Evolutionary conservation across 768 basidiomycete species (phyloP).

Genomic region (Hemileccinum rubropunctum): DNA sequence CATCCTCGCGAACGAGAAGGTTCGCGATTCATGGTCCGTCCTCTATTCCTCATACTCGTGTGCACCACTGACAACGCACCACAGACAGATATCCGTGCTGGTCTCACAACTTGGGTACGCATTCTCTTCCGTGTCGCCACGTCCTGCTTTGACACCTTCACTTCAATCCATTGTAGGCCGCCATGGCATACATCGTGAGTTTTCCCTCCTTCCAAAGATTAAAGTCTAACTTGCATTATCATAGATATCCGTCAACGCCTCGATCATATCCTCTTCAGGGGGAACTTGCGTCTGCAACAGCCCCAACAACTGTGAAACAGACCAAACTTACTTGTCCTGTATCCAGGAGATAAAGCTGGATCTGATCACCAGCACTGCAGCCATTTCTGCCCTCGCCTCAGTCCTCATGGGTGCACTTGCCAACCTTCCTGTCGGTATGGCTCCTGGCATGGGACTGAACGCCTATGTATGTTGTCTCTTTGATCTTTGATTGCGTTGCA

Average conservation of each 20-base stretch:
- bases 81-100: constrained; percentile 76
- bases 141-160: constrained; percentile 1
- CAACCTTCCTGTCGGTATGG: constrained; percentile 87
- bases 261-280: constrained; percentile 72
- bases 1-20: constrained; percentile 59
- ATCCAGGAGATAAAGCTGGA: constrained; percentile 64
- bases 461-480: constrained; percentile 57
- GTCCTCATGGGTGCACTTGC: constrained; percentile 83
- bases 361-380: constrained; percentile 80
- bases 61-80: constrained; percentile 6
- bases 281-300: constrained; percentile 78
- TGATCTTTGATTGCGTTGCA: not conserved
- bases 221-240: not conserved
- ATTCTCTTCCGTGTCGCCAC: not conserved
- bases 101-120: constrained; percentile 77
- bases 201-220: not conserved
- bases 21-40: constrained; percentile 53
- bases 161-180: constrained; percentile 42
- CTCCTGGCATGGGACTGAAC: constrained; percentile 81
- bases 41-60: constrained; percentile 10
- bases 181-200: constrained; percentile 82
- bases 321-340: constrained; percentile 55
- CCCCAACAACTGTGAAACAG: constrained; percentile 50
- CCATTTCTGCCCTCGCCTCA: constrained; percentile 69
- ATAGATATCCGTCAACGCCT: constrained; percentile 83